Evolutionary conservation across 2,329 filamentous ascomycete species (phyloP), one percentile per base, ranked within the genome.

Genomic region (Fusarium sacchari): DNA sequence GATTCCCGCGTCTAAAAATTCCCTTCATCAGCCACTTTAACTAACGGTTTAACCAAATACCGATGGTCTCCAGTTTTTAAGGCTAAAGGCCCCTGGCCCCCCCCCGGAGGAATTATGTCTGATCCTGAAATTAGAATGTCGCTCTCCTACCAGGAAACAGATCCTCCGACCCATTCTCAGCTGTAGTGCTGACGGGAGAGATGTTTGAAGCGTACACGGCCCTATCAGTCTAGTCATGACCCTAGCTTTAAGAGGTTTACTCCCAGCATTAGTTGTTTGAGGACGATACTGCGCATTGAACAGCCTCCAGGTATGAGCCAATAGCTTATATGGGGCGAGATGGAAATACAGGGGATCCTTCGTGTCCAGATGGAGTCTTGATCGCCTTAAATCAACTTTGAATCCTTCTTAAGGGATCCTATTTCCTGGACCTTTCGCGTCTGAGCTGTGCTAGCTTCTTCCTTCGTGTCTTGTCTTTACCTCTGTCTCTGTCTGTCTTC

Each of bases 101-200:
- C 59, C 65, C 43, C n/a, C n/a, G n/a, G 52, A 53, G 17, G 42
- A 57, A 28, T 36, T 53, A 40, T 43, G 43, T 39, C 36, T 60
- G 55, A 60, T 55, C 55, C 70, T 71, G 56, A 71, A 66, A 71
- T 73, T 74, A 55, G 34, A 42, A 40, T 18, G 61, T 60, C n/a
- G 47, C 47, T 34, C 42, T 53, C 13, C 32, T n/a, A 20, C 65
- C 60, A 67, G 70, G 70, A 47, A 57, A 42, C 22, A 43, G 47
- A 73, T 72, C 70, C 70, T 72, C 40, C 60, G 56, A 43, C 36
- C 69, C 55, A 69, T 56, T 46, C 52, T 47, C 49, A 24, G 5
- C 43, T 57, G 39, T 36, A 50, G 34, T 24, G 67, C 59, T 52
- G 32, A 64, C 36, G 22, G 32, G n/a, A 43, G 13, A 11, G 18